A percentile compares a stretch with the other conserved stretches of the same genome.
phyloP scores from a whole-genome alignment of 2,329 filamentous ascomycete species.

The Aureobasidium sp. region DNA sequence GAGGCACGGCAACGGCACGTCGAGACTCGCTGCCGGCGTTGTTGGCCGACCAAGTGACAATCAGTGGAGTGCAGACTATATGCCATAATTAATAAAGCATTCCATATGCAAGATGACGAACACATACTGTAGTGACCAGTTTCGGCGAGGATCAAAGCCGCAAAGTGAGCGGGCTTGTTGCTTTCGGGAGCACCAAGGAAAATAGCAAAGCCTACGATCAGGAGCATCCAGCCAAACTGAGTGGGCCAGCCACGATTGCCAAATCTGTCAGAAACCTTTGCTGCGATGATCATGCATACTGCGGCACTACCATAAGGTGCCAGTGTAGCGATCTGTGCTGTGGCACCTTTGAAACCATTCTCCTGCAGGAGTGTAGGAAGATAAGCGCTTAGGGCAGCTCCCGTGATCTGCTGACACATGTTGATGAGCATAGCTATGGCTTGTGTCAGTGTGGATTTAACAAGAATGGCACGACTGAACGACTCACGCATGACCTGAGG shows the following conservation, averaged over 20 bases:
- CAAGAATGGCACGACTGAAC: neutral
- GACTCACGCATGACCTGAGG: slow-evolving; percentile 13
- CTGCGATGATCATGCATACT: slow-evolving; percentile 13
- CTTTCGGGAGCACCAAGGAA: slow-evolving; percentile 12
- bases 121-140: slow-evolving; percentile 14
- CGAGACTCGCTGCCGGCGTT: slow-evolving; percentile 14
- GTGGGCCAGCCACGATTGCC: slow-evolving; percentile 13
- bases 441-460: neutral
- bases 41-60: slow-evolving; percentile 14
- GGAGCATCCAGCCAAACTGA: slow-evolving; percentile 13
- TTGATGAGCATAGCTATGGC: slow-evolving; percentile 13
- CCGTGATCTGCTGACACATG: slow-evolving; percentile 15
- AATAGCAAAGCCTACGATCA: slow-evolving; percentile 11
- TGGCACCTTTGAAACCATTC: slow-evolving; percentile 13
- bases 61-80: slow-evolving; percentile 13
- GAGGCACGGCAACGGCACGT: slow-evolving; percentile 13
- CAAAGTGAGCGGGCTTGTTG: slow-evolving; percentile 13
- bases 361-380: slow-evolving; percentile 12
- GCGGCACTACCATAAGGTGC: slow-evolving; percentile 12
- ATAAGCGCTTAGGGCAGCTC: slow-evolving; percentile 13
- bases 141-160: slow-evolving; percentile 12
- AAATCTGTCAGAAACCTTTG: slow-evolving; percentile 10
- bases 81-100: neutral
- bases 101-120: neutral
- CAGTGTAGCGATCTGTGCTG: slow-evolving; percentile 13